These are phyloP conservation scores for Globisporangium echinulatum DNA, from an alignment of 352 stramenopile species.

Conservation along the genomic window DNA sequence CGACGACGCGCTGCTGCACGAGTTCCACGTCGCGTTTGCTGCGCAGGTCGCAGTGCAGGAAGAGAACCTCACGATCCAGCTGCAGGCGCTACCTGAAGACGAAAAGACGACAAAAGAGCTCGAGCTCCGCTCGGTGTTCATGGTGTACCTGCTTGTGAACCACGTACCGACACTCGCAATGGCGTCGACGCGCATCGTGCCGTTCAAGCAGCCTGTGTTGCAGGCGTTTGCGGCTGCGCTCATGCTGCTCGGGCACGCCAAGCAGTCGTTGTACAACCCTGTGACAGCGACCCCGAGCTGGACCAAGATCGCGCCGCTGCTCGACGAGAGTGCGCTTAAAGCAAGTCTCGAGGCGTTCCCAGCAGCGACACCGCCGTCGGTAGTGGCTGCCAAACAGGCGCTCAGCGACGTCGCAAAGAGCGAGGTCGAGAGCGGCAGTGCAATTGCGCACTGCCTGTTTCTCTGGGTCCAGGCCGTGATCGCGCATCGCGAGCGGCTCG, in stretches of 20 bases:
- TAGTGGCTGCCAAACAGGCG: slow-evolving; percentile 32
- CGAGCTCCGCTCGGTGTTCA: slow-evolving; percentile 44
- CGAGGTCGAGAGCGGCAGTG: slow-evolving; percentile 43
- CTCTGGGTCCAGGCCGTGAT: slow-evolving; percentile 48
- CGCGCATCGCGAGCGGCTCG: slow-evolving; percentile 46
- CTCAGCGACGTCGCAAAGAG: slow-evolving; percentile 37
- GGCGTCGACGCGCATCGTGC: slow-evolving; percentile 35
- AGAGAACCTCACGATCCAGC: slow-evolving; percentile 45
- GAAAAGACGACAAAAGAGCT: slow-evolving; percentile 47
- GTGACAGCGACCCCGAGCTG: slow-evolving; percentile 54
- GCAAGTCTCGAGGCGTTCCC: slow-evolving; percentile 17
- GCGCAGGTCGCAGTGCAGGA: slow-evolving; percentile 54
- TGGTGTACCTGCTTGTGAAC: slow-evolving; percentile 43
- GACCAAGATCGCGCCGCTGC: slow-evolving; percentile 48
- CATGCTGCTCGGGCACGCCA: slow-evolving; percentile 37
- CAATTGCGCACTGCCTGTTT: slow-evolving; percentile 42
- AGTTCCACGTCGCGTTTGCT: slow-evolving; percentile 55
- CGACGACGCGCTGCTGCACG: slow-evolving; percentile 50
- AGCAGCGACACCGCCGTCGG: slow-evolving; percentile 7
- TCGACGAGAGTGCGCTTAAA: slow-evolving; percentile 32
- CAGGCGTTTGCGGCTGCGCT: slow-evolving; percentile 42
- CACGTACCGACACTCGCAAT: slow-evolving; percentile 45
- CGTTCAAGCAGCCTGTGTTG: slow-evolving; percentile 50
- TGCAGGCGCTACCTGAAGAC: slow-evolving; percentile 35
- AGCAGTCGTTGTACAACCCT: slow-evolving; percentile 33